Evolutionary conservation across 345 rosid genomes (phyloP), one percentile per base, ranked within the genome.

Genomic region (Syzygium jambos): DNA sequence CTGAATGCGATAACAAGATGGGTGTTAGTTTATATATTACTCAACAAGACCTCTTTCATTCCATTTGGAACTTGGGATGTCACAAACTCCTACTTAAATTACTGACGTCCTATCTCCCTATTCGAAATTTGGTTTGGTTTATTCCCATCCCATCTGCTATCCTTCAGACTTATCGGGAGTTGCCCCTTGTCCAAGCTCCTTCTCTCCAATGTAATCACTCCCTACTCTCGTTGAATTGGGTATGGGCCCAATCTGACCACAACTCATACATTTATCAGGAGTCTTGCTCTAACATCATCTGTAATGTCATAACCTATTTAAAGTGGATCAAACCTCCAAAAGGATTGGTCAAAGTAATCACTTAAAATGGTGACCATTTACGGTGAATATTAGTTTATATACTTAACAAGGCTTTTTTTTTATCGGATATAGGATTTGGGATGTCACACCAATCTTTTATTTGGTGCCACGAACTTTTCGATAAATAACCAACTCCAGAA

Each of bases 401-500:
- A 68, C 0, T 9, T 1, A 2, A 68, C 11, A 68, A 30, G 7
- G 46, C 49, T 68, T 68, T 14, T 68, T 14, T 68, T 41, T 3
- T 19, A 17, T 68, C 6, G 22, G 2, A 68, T 17, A 34, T 17
- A 68, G 7, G 11, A 68, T 34, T 9, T 68, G 80, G 23, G 5
- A 34, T 2, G 80, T 19, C 25, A 68, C 80, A 68, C 23, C 25
- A 9, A 68, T 68, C 2, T 2, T 68, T 68, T 68, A 68, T 68
- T 68, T 0, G 7, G 14, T 34, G 23, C 2, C 4, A 10, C 11
- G 9, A 68, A 11, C 3, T 17, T 14, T 68, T 68, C 0, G 0
- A 34, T 9, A 68, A 2, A 9, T 34, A 34, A 68, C 13, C 2
- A 65, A 65, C 4, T 15, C 22, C 11, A 8, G 4, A 29, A 30